phyloP scores from a whole-genome alignment of 78 protist genomes.

The Dictyostelium firmibasis region DNA sequence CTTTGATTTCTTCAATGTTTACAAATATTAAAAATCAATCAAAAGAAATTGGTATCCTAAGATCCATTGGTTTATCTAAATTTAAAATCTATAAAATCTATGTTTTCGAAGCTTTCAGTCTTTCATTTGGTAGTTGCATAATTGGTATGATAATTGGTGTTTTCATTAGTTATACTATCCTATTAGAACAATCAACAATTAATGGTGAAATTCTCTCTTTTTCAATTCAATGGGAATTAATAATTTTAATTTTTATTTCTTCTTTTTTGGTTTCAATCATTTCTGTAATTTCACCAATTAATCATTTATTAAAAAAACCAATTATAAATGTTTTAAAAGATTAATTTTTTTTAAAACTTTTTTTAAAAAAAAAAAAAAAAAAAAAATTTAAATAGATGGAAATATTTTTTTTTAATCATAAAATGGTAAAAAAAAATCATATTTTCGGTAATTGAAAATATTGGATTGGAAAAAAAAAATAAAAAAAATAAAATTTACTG shows the following conservation, averaged over 20 bases:
- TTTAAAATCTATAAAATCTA: conserved; percentile 84
- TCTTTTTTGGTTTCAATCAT: conserved; percentile 64
- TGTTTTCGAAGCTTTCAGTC: conserved; percentile 90
- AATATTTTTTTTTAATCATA: too few species aligned
- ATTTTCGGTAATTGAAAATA: too few species aligned
- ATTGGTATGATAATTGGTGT: conserved; percentile 88
- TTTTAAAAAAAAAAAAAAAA: too few species aligned
- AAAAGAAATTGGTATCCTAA: conserved; percentile 93
- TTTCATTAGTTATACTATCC: conserved; percentile 77
- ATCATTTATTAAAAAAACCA: conserved; percentile 38
- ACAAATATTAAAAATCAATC: conserved; percentile 90
- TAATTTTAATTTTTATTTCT: conserved; percentile 31
- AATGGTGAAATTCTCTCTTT: conserved; percentile 90
- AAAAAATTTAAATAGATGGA: too few species aligned
- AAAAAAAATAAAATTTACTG: too few species aligned
- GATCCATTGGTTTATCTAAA: conserved; percentile 87
- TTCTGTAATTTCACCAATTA: conserved; percentile 70
- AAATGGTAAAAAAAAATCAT: too few species aligned
- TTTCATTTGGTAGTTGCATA: conserved; percentile 87
- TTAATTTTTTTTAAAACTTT: background rate
- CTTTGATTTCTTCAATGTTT: conserved; percentile 87
- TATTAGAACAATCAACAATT: conserved; percentile 77
- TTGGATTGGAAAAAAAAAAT: too few species aligned
- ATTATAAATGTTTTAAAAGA: conserved; percentile 49
- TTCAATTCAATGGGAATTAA: conserved; percentile 73